Percentiles rank a stretch among this genome's conserved stretches.
Conservation (phyloP, 805 yeast genomes). For the Schwanniomyces occidentalis region DNA sequence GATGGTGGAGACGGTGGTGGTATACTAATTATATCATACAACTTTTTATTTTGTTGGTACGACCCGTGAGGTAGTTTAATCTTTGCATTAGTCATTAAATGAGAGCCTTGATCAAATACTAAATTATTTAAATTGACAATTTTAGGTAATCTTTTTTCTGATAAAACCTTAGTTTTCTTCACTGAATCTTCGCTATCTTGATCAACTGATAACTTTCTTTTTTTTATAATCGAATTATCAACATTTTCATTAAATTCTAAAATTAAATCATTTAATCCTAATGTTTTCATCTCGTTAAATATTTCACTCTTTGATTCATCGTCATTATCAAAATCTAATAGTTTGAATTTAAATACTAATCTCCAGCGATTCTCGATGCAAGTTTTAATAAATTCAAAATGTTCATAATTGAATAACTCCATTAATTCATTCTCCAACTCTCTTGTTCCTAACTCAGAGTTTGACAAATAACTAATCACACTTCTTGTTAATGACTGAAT, state of each 20-base stretch:
- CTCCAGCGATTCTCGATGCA: constrained; percentile 52
- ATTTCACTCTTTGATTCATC: constrained; percentile 25
- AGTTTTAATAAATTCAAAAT: constrained; percentile 48
- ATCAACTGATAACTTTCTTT: constrained; percentile 18
- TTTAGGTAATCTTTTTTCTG: constrained; percentile 40
- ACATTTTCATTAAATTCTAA: constrained; percentile 29
- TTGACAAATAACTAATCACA: constrained; percentile 41
- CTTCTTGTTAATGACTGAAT: constrained; percentile 38
- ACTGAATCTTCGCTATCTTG: constrained; percentile 8
- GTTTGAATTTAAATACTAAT: constrained; percentile 54
- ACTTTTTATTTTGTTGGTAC: constrained; percentile 65
- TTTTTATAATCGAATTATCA: constrained; percentile 10
- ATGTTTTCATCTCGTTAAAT: constrained; percentile 40
- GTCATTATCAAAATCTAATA: constrained; percentile 26
- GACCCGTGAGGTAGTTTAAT: constrained; percentile 83
- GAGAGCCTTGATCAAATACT: constrained; percentile 72
- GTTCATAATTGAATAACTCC: constrained; percentile 52
- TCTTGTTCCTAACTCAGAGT: constrained; percentile 34
- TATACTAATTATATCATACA: constrained; percentile 87
- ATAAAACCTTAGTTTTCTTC: constrained; percentile 9
- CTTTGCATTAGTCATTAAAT: constrained; percentile 62
- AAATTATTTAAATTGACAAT: constrained; percentile 64
- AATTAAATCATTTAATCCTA: constrained; percentile 42
- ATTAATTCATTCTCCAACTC: constrained; percentile 56
- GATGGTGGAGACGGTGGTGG: constrained; percentile 70